Conservation (phyloP, 2,329 filamentous ascomycete species). For the Cladophialophora bantiana region DNA sequence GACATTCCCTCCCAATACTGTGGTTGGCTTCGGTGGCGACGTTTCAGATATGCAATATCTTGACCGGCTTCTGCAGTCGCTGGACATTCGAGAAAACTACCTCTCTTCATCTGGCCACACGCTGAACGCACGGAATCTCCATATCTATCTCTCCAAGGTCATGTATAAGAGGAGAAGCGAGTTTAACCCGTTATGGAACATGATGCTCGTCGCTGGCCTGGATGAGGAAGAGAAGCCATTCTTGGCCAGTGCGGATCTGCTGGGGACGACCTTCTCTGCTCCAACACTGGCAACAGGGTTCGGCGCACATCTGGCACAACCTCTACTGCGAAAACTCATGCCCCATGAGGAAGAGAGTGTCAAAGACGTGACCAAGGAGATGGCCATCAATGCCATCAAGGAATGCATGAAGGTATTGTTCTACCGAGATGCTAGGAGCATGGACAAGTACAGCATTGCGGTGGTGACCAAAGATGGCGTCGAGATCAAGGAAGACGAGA, state of each 20-base stretch:
- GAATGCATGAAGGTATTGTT: constrained; percentile 99
- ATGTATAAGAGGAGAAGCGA: constrained; percentile 94
- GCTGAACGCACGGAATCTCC: constrained; percentile 90
- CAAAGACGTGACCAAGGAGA: constrained; percentile 73
- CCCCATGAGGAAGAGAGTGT: constrained; percentile 78
- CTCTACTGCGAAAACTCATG: constrained; percentile 82
- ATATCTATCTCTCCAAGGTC: constrained; percentile 95
- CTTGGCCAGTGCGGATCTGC: constrained; percentile 87
- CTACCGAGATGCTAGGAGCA: constrained; percentile 92
- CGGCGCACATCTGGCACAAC: constrained; percentile 89
- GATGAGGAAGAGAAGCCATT: constrained; percentile 82
- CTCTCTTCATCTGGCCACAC: constrained; percentile 55
- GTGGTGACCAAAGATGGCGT: constrained; percentile 86
- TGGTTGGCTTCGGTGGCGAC: constrained; percentile 95
- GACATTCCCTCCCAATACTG: constrained; percentile 79
- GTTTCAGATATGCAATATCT: constrained; percentile 99
- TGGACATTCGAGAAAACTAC: constrained; percentile 91
- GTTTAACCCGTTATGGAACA: constrained; percentile 98
- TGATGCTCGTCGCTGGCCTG: constrained; percentile 87
- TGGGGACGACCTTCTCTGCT: constrained; percentile 88
- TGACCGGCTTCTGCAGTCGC: constrained; percentile 83
- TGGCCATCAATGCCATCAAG: constrained; percentile 80
- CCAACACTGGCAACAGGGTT: constrained; percentile 93
- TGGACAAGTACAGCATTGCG: constrained; percentile 90
- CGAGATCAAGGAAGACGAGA: constrained; percentile 80